Evolutionary conservation across 164 flowering plant species (phyloP).

Genomic region (Buxus sempervirens): DNA sequence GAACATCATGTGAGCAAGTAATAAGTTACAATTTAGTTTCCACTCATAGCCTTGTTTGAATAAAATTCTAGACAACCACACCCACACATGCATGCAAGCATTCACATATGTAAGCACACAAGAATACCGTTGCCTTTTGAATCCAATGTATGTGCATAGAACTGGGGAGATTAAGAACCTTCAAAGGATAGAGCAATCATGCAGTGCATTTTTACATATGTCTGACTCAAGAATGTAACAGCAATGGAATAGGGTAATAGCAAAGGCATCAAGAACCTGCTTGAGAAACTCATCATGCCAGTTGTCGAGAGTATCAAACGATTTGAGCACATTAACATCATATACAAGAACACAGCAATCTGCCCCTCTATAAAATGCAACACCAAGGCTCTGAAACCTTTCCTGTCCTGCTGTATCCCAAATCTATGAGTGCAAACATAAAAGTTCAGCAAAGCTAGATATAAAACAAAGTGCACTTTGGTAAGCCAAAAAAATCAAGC

Average conservation of each 20-base stretch:
- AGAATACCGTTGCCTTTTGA: too few relatives aligned
- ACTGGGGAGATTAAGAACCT: too few relatives aligned
- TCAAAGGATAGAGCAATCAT: too few relatives aligned
- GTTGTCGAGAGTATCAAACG: constrained; percentile 81
- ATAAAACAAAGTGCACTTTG: background rate
- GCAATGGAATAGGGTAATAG: background rate
- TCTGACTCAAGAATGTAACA: too few relatives aligned
- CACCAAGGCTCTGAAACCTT: constrained; percentile 96
- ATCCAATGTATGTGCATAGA: too few relatives aligned
- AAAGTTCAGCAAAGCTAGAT: background rate
- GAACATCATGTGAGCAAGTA: too few relatives aligned
- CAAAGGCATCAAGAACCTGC: constrained; percentile 49
- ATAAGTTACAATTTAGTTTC: too few relatives aligned
- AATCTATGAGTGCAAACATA: constrained; percentile 43
- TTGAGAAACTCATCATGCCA: constrained; percentile 98
- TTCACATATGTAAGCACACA: too few relatives aligned
- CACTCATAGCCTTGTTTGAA: too few relatives aligned
- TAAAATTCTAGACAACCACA: too few relatives aligned
- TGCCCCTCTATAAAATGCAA: constrained; percentile 94
- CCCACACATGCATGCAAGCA: too few relatives aligned
- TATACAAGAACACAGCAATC: constrained; percentile 97
- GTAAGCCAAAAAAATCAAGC: background rate
- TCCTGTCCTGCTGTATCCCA: constrained; percentile 99
- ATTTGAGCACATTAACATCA: constrained; percentile 85
- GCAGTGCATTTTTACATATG: too few relatives aligned